Conservation (phyloP, 106 monocot genomes). For the Acorus gramineus region DNA sequence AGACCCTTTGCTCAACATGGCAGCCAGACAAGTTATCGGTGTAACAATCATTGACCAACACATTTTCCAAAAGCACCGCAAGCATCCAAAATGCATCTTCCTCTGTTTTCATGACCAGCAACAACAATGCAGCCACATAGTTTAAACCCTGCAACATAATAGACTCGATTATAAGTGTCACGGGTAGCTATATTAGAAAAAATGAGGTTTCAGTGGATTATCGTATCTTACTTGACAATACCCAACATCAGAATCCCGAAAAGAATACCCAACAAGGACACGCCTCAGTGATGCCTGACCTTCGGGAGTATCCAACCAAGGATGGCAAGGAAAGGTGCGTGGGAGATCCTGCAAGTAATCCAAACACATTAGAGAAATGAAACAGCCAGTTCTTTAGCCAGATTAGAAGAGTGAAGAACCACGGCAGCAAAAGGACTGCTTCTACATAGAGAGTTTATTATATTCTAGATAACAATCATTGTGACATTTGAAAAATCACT, state of each 20-base stretch:
- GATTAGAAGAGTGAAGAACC: too few species aligned
- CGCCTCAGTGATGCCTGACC: slow-evolving; percentile 88
- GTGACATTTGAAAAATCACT: too few species aligned
- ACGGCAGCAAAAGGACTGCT: too few species aligned
- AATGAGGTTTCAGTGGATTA: neutral
- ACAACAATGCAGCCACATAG: slow-evolving; percentile 86
- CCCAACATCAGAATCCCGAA: slow-evolving; percentile 95
- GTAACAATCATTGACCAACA: slow-evolving; percentile 91
- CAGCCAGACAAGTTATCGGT: slow-evolving; percentile 92
- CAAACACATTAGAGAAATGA: too few species aligned
- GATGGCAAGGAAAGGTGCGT: slow-evolving; percentile 87
- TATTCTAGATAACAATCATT: too few species aligned
- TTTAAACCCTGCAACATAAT: slow-evolving; percentile 67
- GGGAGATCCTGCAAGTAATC: slow-evolving; percentile 67
- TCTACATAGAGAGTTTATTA: too few species aligned
- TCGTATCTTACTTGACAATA: slow-evolving; percentile 69
- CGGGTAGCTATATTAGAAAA: neutral
- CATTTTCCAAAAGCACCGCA: slow-evolving; percentile 87
- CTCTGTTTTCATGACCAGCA: slow-evolving; percentile 89
- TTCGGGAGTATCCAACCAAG: slow-evolving; percentile 79
- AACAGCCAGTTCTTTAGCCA: too few species aligned
- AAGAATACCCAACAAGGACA: slow-evolving; percentile 97
- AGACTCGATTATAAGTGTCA: neutral
- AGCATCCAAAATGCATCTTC: slow-evolving; percentile 99
- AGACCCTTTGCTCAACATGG: slow-evolving; percentile 97